Evolutionary conservation across 441 rosid genomes (phyloP).

Genomic region (Euphorbia schlechtendalii): DNA sequence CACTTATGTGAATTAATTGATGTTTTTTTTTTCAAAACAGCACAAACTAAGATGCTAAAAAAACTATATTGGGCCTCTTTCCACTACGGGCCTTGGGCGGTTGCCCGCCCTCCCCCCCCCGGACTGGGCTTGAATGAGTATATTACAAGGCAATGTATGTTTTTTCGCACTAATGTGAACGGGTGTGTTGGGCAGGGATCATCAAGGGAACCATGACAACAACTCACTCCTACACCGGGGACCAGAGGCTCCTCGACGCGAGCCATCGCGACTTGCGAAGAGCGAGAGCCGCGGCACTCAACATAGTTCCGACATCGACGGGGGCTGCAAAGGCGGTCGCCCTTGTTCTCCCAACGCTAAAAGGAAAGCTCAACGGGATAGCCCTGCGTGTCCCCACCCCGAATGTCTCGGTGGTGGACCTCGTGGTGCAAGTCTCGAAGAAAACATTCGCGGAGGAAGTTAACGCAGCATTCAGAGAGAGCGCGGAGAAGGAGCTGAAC

Average conservation of each 20-base stretch:
- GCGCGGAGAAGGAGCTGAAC: slow-evolving; percentile 70
- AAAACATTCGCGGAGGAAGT: slow-evolving; percentile 95
- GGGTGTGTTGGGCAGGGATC: too few species aligned
- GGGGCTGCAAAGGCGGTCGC: slow-evolving; percentile 98
- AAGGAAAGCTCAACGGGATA: slow-evolving; percentile 90
- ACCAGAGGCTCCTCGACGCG: slow-evolving; percentile 87
- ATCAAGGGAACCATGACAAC: slow-evolving; percentile 95
- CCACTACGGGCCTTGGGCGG: too few species aligned
- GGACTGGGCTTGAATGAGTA: too few species aligned
- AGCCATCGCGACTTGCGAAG: slow-evolving; percentile 95
- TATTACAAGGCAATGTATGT: too few species aligned
- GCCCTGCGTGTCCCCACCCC: slow-evolving; percentile 97
- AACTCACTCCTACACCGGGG: slow-evolving; percentile 95
- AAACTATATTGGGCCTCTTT: too few species aligned
- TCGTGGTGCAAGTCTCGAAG: slow-evolving; percentile 85
- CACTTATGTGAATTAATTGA: too few species aligned
- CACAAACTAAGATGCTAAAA: too few species aligned
- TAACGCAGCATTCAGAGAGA: slow-evolving; percentile 81
- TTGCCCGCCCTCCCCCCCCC: too few species aligned
- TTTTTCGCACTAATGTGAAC: too few species aligned
- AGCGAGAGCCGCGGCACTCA: slow-evolving; percentile 90
- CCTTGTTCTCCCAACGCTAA: slow-evolving; percentile 81
- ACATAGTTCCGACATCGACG: slow-evolving; percentile 90
- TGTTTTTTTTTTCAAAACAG: too few species aligned
- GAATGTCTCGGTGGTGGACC: slow-evolving; percentile 87